Percentiles rank a stretch among this genome's conserved stretches.
phyloP scores from a whole-genome alignment of 345 rosid species.

The Melaleuca alternifolia region DNA sequence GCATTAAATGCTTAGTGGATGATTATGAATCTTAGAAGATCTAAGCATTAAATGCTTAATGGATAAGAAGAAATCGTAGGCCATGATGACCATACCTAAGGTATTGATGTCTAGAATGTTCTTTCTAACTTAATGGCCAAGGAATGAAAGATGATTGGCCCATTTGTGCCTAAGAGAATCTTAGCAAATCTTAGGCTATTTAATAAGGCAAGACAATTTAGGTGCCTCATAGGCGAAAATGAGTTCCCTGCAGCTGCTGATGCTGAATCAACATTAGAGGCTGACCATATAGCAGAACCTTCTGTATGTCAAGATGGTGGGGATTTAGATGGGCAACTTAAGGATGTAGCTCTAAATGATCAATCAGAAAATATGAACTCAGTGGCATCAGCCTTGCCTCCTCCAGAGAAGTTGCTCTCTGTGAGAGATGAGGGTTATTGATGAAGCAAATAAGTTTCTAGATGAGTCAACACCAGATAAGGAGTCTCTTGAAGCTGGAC shows the following conservation, averaged over 20 bases:
- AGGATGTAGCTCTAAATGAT: constrained; percentile 15
- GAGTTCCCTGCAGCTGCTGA: constrained; percentile 13
- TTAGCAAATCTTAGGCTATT: too few species aligned
- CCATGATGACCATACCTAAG: too few species aligned
- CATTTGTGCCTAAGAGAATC: too few species aligned
- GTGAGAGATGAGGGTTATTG: constrained; percentile 33
- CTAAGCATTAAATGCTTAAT: too few species aligned
- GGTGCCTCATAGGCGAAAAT: constrained; percentile 15
- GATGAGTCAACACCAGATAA: constrained; percentile 55
- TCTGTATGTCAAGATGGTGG: constrained; percentile 18
- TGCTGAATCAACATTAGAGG: constrained; percentile 13
- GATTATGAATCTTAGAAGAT: too few species aligned
- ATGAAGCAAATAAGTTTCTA: constrained; percentile 33
- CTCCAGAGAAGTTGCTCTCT: constrained; percentile 74
- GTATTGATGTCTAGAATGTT: too few species aligned
- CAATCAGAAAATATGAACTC: constrained; percentile 22
- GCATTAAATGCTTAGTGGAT: too few species aligned
- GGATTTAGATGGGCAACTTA: constrained; percentile 23
- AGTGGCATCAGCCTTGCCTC: constrained; percentile 37
- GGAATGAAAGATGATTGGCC: too few species aligned
- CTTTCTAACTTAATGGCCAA: too few species aligned
- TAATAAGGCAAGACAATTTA: too few species aligned
- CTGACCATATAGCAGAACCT: constrained; percentile 27
- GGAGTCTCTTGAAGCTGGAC: constrained; percentile 31
- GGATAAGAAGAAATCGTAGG: too few species aligned